Conservation (phyloP, 2,329 filamentous ascomycete species). For the Monilinia fructigena region DNA sequence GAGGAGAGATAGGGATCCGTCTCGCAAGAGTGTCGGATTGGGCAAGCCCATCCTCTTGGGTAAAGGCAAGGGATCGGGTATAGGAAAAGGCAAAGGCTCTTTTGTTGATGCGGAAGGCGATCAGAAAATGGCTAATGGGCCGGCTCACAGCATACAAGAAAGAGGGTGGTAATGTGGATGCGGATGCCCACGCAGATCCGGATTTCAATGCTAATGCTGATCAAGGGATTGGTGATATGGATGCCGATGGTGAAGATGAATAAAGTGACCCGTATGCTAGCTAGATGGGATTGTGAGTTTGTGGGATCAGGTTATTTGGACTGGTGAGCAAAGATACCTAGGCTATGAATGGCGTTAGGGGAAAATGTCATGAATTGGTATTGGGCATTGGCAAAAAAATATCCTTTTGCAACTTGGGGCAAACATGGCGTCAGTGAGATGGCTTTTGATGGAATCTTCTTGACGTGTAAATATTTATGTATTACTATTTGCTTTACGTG, state of each 20-base stretch:
- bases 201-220: not conserved
- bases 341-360: slow-evolving; percentile 18
- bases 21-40: slow-evolving; percentile 32
- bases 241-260: slow-evolving; percentile 10
- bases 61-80: slow-evolving; percentile 24
- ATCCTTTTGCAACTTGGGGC: slow-evolving; percentile 12
- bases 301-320: slow-evolving; percentile 9
- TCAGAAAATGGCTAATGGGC: slow-evolving; percentile 41
- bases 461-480: slow-evolving; percentile 21
- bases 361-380: slow-evolving; percentile 8
- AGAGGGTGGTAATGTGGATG: slow-evolving; percentile 2
- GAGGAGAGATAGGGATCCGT: slow-evolving; percentile 28
- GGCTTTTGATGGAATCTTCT: slow-evolving; percentile 2
- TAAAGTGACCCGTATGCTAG: slow-evolving; percentile 7
- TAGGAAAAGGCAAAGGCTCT: slow-evolving; percentile 29
- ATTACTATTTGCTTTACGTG: slow-evolving; percentile 13
- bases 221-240: not conserved
- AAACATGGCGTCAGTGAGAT: slow-evolving; percentile 13
- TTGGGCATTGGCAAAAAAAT: slow-evolving; percentile 9
- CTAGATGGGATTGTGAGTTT: not conserved
- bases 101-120: slow-evolving; percentile 31
- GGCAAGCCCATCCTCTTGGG: slow-evolving; percentile 35
- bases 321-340: slow-evolving; percentile 14
- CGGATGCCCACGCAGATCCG: slow-evolving; percentile 5
- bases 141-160: slow-evolving; percentile 30